phyloP scores from a whole-genome alignment of 1,284 basidiomycete species.

The Ceratobasidium sp. region DNA sequence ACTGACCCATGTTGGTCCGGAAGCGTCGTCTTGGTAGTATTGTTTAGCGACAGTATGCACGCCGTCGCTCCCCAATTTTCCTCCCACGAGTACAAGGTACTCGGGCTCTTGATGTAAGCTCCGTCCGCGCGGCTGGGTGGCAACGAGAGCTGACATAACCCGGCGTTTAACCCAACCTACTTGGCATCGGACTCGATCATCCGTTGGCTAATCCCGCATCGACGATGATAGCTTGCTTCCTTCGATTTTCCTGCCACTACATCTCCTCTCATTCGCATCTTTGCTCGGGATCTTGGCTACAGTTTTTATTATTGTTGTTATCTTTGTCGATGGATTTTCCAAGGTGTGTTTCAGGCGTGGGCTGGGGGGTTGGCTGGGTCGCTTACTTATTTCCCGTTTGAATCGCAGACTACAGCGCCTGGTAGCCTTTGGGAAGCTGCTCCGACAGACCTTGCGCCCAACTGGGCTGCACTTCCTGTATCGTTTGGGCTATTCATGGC shows the following conservation, averaged over 20 bases:
- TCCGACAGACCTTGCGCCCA: slow-evolving; percentile 74
- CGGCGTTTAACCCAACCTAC: neutral
- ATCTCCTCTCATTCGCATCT: slow-evolving; percentile 86
- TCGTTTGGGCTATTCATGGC: slow-evolving; percentile 93
- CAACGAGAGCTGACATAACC: neutral
- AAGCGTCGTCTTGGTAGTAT: slow-evolving; percentile 85
- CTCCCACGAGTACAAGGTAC: slow-evolving; percentile 78
- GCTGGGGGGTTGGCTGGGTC: neutral
- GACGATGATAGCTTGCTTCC: slow-evolving; percentile 72
- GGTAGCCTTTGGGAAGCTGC: slow-evolving; percentile 86
- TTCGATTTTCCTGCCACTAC: slow-evolving; percentile 85
- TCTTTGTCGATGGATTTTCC: slow-evolving; percentile 86
- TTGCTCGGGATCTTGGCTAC: slow-evolving; percentile 86
- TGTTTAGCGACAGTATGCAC: slow-evolving; percentile 88
- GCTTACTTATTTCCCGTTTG: neutral
- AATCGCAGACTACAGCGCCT: slow-evolving; percentile 66
- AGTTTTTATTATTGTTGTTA: slow-evolving; percentile 79
- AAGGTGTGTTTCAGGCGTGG: slow-evolving; percentile 61
- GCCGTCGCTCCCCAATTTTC: slow-evolving; percentile 76
- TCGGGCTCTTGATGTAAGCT: slow-evolving; percentile 78
- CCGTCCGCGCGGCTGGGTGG: neutral
- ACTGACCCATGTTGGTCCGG: neutral
- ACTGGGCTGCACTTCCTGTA: slow-evolving; percentile 66
- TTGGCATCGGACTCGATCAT: slow-evolving; percentile 15
- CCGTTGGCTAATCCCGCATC: neutral